Base-by-base conservation (phyloP, 2,329 filamentous ascomycete genomes). In the Aspergillus japonicus region DNA sequence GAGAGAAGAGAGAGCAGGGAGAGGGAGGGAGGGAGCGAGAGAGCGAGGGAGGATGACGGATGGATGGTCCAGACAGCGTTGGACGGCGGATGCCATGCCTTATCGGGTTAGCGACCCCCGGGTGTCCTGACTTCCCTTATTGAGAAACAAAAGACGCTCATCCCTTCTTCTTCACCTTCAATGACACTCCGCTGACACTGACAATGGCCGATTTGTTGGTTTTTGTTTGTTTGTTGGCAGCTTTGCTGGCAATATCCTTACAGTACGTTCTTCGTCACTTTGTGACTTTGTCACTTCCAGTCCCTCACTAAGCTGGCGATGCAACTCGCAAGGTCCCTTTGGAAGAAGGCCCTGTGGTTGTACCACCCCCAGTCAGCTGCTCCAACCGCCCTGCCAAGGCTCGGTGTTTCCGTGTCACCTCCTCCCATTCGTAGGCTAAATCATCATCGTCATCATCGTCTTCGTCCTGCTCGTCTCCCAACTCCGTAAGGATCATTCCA, bases 381-480 rank as follows among this genome's bases (percentile, higher is more conserved):
- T 78, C 76, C 57, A 78, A 61, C 42, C 91, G 86, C 10, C 92
- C 91, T 19, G 93, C 92, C 69, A 97, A 82, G 12, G 93, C 83
- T 48, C 91, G 87, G 78, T 97, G 94, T 66, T 94, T 90, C 75
- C 90, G 91, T 74, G 96, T 92, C 35, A 96, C 85, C 60, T 93
- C 90, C 42, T 92, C 90, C 93, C 93, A 97, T 75, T 96, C 77
- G 35, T 70, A 73, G 29, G 56, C 64, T 87, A 62, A 84, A 78
- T 72, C 70, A 69, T 80, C 67, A 69, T 80, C 67, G 68, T 79
- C 67, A 79, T 73, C 24, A 24, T 24, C 8, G 26, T 29, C 71
- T n/a, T 71, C 72, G 69, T 80, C 67, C 66, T 74, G 73, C 2
- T 63, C 60, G 23, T 66, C 69, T 35, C 80, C 80, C 10, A 88